Evolutionary conservation across 1,139 yeast species (phyloP), one percentile per base, ranked within the genome.

Genomic region (Tardiomyces depauwii): DNA sequence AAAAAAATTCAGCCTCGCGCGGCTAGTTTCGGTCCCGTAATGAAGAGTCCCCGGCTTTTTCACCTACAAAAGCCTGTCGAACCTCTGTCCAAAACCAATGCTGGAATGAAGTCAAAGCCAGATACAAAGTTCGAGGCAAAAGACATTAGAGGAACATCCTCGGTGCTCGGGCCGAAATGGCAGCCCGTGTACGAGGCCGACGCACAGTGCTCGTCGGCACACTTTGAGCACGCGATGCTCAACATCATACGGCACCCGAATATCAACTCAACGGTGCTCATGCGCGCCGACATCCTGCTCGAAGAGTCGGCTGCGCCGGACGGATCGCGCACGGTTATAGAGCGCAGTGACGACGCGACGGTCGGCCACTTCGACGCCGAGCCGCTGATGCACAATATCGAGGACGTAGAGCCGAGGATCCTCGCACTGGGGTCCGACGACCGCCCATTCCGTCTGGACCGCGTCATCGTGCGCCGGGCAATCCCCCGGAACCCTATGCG

Each of bases 401-500:
- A 73, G 30, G 95, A 85, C 58, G 63, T 74, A 1, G 65, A 65
- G 2, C 68, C 85, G 13, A 70, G 78, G 50, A 45, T 59, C 2
- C 71, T 75, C 1, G 77, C 78, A 0, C 55, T 76, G 12, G 62
- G 59, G 1, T 16, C 14, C 39, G 25, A 12, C 39, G 19, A 41
- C 33, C 18, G 42, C 3, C n/a, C 19, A 2, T 66, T 73, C 44
- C 58, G 58, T 18, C 70, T 77, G 1, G 68, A 70, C 42, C 62
- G 70, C 28, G 77, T 79, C 53, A 70, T 83, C 39, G 87, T 87
- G 19, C 73, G 96, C 53, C 71, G 95, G 51, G 78, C 89, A 40
- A 75, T 89, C 18, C 97, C 97, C 3, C 70, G 97, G 59, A 89
- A 88, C 58, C 96, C 96, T 0, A 80, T 76, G 58, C 82, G 87